Evolutionary conservation across 768 basidiomycete genomes (phyloP).

Genomic region (Imleria badia): DNA sequence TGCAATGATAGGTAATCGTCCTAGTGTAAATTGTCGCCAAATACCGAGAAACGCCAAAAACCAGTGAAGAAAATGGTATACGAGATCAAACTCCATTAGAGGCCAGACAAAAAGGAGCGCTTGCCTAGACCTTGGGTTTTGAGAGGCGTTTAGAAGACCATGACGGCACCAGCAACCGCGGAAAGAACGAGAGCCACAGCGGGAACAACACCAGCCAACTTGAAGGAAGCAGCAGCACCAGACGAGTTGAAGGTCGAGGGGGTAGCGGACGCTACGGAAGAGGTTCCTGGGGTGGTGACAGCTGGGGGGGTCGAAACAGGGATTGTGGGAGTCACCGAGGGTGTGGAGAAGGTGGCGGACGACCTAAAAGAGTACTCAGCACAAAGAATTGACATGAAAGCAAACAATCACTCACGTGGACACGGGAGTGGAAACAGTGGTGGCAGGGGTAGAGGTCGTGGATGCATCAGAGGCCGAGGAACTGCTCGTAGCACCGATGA

Average conservation of each 20-base stretch:
- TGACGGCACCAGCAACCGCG: slow-evolving; percentile 47
- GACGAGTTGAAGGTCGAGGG: slow-evolving; percentile 19
- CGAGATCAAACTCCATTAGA: not conserved
- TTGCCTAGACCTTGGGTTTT: not conserved
- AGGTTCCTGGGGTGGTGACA: not conserved
- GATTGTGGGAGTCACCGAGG: slow-evolving; percentile 11
- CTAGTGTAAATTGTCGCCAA: slow-evolving; percentile 18
- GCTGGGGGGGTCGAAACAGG: not conserved
- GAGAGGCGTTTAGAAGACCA: slow-evolving; percentile 41
- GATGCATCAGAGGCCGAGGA: slow-evolving; percentile 12
- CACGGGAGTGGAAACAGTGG: not conserved
- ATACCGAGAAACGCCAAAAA: slow-evolving; percentile 4
- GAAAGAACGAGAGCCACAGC: slow-evolving; percentile 41
- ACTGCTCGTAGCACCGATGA: slow-evolving; percentile 32
- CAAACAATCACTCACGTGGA: slow-evolving; percentile 7
- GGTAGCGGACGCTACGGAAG: slow-evolving; percentile 21
- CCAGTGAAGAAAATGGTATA: slow-evolving; percentile 18
- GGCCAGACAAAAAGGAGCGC: not conserved
- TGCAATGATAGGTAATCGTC: slow-evolving; percentile 7
- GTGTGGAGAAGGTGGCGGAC: not conserved
- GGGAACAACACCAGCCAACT: slow-evolving; percentile 33
- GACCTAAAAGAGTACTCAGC: slow-evolving; percentile 3
- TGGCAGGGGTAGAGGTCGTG: not conserved
- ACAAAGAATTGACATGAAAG: fast-evolving
- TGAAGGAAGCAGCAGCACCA: slow-evolving; percentile 34